Conservation (phyloP, 208 protist genomes). For the Wallacemonas collosoma region DNA sequence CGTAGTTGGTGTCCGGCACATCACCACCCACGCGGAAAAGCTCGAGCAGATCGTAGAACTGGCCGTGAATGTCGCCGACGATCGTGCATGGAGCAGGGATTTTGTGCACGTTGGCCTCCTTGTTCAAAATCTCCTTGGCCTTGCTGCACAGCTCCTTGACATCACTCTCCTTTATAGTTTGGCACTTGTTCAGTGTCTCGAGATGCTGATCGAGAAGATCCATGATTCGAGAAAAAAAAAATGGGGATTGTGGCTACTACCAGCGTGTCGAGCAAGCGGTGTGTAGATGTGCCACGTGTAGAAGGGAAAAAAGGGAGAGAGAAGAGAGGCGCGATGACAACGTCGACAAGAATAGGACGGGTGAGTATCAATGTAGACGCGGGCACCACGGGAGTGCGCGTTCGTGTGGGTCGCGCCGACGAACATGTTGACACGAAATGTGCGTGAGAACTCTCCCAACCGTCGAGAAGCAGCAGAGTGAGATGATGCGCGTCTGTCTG, state of each 20-base stretch:
- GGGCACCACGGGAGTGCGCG: too few species aligned
- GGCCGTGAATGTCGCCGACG: constrained; percentile 94
- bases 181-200: constrained; percentile 95
- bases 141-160: constrained; percentile 90
- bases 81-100: constrained; percentile 92
- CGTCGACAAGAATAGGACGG: too few species aligned
- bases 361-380: too few species aligned
- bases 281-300: background rate
- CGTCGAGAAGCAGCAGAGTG: too few species aligned
- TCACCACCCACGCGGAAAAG: constrained; percentile 97
- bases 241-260: constrained; percentile 9
- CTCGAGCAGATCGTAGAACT: constrained; percentile 98
- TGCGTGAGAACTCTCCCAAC: too few species aligned
- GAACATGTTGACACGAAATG: too few species aligned
- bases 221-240: constrained; percentile 34
- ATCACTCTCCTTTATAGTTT: constrained; percentile 92
- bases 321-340: background rate
- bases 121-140: constrained; percentile 83
- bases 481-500: too few species aligned
- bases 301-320: constrained; percentile 6
- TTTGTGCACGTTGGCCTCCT: constrained; percentile 92
- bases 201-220: constrained; percentile 96
- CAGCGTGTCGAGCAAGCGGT: background rate
- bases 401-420: too few species aligned
- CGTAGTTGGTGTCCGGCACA: constrained; percentile 97